A percentile compares a stretch with the other conserved stretches of the same genome.
Conservation (phyloP, 2,329 filamentous ascomycete species). For the Pochonia chlamydosporia region DNA sequence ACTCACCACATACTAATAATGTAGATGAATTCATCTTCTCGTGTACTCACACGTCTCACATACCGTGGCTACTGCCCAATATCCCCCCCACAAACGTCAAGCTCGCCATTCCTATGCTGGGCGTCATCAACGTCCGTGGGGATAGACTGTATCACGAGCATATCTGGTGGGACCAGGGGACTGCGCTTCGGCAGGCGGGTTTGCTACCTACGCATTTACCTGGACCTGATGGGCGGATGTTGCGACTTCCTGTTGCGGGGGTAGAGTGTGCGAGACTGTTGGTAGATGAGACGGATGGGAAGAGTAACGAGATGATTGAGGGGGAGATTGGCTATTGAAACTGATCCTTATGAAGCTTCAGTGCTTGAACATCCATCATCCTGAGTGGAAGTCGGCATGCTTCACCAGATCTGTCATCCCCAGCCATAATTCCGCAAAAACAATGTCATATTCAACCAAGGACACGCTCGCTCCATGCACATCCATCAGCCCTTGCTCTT, state of each 20-base stretch:
- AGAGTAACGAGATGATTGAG: constrained; percentile 18
- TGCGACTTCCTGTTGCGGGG: constrained; percentile 11
- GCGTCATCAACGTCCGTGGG: constrained; percentile 57
- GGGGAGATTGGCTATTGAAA: too few species aligned
- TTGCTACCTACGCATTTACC: constrained; percentile 48
- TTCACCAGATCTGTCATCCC: too few species aligned
- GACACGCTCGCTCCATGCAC: too few species aligned
- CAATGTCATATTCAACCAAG: too few species aligned
- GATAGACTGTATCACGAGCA: constrained; percentile 60
- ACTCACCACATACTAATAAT: background rate
- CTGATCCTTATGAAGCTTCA: background rate
- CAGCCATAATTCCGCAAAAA: too few species aligned
- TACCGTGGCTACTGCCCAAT: constrained; percentile 34
- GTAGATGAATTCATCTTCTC: constrained; percentile 59
- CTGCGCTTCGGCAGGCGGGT: constrained; percentile 50
- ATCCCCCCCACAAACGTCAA: constrained; percentile 44
- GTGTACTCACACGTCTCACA: constrained; percentile 44
- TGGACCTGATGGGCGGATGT: constrained; percentile 10
- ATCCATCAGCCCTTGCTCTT: too few species aligned
- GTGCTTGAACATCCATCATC: background rate
- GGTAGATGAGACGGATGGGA: constrained; percentile 8
- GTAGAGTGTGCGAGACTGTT: constrained; percentile 10
- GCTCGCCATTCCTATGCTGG: constrained; percentile 52
- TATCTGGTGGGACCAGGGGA: constrained; percentile 61
- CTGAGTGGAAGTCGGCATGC: too few species aligned